A percentile compares a stretch with the other conserved stretches of the same genome.
These are phyloP conservation scores for Gyromitra esculenta DNA, from an alignment of 2,329 filamentous ascomycete genomes.

Conservation along the genomic window DNA sequence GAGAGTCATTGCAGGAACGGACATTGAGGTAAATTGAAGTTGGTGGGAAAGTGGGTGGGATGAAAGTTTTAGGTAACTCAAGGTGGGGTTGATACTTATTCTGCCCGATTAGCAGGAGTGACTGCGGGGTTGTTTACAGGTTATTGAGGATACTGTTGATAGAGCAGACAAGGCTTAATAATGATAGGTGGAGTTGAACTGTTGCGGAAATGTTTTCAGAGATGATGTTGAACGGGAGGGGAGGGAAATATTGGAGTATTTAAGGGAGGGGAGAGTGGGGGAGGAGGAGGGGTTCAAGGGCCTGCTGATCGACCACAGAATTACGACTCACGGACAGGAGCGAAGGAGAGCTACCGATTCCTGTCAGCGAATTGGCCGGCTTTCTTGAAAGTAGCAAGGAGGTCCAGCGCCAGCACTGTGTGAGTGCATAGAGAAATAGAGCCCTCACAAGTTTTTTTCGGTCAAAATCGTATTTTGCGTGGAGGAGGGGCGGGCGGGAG, in stretches of 20 bases:
- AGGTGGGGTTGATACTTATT: conserved; percentile 46
- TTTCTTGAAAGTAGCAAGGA: conserved; percentile 46
- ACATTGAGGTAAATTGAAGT: conserved; percentile 41
- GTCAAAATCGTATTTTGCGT: conserved; percentile 28
- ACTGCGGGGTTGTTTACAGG: conserved; percentile 44
- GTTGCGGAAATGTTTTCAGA: conserved; percentile 22
- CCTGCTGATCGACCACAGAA: conserved; percentile 48
- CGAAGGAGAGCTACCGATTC: conserved; percentile 47
- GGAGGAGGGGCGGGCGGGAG: conserved; percentile 45
- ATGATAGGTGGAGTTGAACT: conserved; percentile 18
- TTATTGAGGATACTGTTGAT: conserved; percentile 32
- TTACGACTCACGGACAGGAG: conserved; percentile 49
- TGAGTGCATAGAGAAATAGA: conserved; percentile 37
- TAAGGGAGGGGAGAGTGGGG: conserved; percentile 32
- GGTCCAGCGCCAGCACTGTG: conserved; percentile 21
- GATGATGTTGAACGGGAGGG: conserved; percentile 40
- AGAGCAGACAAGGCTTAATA: conserved; percentile 9
- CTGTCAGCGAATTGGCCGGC: conserved; percentile 39
- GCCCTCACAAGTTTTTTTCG: conserved; percentile 34
- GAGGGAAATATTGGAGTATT: conserved; percentile 49
- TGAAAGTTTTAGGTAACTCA: conserved; percentile 36
- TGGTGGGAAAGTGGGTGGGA: conserved; percentile 24
- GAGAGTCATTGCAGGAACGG: conserved; percentile 31
- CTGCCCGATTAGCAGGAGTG: conserved; percentile 36
- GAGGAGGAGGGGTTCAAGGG: conserved; percentile 32